Evolutionary conservation across 1,284 basidiomycete species (phyloP), one percentile per base, ranked within the genome.

Genomic region (Microbotryum violaceum): DNA sequence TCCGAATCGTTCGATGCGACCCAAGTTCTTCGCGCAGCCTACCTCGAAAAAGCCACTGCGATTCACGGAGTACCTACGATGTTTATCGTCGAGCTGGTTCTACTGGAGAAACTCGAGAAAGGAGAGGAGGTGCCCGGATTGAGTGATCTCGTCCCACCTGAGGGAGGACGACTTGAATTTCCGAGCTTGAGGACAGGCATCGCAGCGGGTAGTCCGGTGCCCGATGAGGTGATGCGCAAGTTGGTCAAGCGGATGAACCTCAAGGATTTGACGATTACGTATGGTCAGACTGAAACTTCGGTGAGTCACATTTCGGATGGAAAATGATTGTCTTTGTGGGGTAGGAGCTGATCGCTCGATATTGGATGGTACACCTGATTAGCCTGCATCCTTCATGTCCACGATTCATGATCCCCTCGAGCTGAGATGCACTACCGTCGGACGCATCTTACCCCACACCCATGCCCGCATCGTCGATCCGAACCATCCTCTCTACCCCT

Each of bases 51-150:
- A 12, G 44, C 44, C 21, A 61, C 59, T 6, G 59, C 69, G 16
- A 64, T 73, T 45, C 70, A 75, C 58, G 74, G 74, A 23, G 74
- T 75, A 0, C 73, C 73, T 2, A 72, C 72, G 6, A 73, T 74
- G 61, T 74, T 74, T 57, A 70, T 74, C 42, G 49, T 58, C 46
- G 50, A 64, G 27, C 42, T 66, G 18, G 69, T 70, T 37, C 46
- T 69, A n/a, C 65, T 75, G 10, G 64, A 71, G 6, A 37, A 49
- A 37, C 45, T 66, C 31, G 53, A 60, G 9, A 23, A 44, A 18
- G 50, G 50, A 8, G 44, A 59, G 29, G 6, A 42, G 0, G 57
- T 62, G n/a, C 31, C 42, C 12, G 50, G 47, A 2, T 58, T 62
- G 27, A 46, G 49, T 4, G 61, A 62, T 27, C 47, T 66, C 42